Evolutionary conservation across 208 protist species (phyloP), one percentile per base, ranked within the genome.

Genomic region (Giardia muris): DNA sequence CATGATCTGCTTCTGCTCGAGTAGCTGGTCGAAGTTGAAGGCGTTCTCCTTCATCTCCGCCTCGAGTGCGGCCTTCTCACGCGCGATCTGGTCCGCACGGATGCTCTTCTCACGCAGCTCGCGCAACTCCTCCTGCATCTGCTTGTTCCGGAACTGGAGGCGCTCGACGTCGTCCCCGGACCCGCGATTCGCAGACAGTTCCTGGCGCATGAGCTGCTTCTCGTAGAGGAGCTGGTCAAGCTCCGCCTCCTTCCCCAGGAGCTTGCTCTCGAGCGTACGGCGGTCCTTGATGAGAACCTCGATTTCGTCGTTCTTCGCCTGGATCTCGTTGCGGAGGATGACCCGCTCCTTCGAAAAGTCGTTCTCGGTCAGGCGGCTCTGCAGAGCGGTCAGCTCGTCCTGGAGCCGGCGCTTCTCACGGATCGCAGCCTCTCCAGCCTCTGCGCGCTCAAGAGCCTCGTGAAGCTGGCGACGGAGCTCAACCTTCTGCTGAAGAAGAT

Each of bases 271-370:
- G 19, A 76, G 57, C 10, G 57, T 30, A 30, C 57, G 57, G 30
- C 57, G 57, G 57, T 76, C 57, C 10, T 30, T 76, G 57, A 76
- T 76, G 30, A 76, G 57, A 39, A 30, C 30, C 19, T 76, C 57
- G 10, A 76, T 76, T 30, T 76, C 57, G 57, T 10, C 30, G 30
- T 10, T 76, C 57, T 76, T 76, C 10, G 57, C 57, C 57, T 76
- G 57, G 57, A 76, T 76, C 57, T 76, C 57, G 57, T 76, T 76
- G 19, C 57, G 57, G 57, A 76, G 57, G 57, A 76, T 76, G 30
- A 30, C 10, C 19, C 57, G 57, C 57, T 76, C 57, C 57, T 76
- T 76, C 57, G 57, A 39, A 76, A 76, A 76, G 57, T 76, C 57
- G 57, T 76, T 76, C 30, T 76, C 57, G 57, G 57, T 76, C 10